Evolutionary conservation across 495 filamentous ascomycete genomes (phyloP), one percentile per base, ranked within the genome.

Genomic region (Cudoniella acicularis): DNA sequence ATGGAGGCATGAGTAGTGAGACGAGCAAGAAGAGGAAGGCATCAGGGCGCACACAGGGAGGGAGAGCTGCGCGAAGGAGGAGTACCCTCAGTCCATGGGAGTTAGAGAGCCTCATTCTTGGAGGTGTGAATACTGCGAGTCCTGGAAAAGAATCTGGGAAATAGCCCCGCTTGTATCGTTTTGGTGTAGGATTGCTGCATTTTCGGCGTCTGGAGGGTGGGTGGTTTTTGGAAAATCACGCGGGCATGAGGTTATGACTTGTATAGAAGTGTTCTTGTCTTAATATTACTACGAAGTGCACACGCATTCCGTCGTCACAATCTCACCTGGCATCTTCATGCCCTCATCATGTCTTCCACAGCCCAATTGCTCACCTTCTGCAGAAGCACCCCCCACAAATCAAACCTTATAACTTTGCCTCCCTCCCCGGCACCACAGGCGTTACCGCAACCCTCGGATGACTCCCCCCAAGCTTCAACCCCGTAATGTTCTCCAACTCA

Each of bases 41-140:
- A 2, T 18, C 24, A 36, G 56, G 52, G 11, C 18, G 65, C 18
- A 58, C 22, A n/a, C 52, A 61, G 22, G 62, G 62, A 18, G 59
- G 62, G 6, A 55, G 63, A 57, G 77, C 75, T 0, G 80, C 76
- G 48, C 75, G 88, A 52, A 73, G 88, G 64, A 72, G 87, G 45
- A 90, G 87, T 57, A 90, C 88, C 8, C 73, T 91, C 0, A 87
- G 83, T 21, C 83, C 80, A n/a, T 85, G 85, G 73, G 88, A 91
- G 63, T 64, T 90, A 48, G 84, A 87, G 54, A 82, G 83, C 47
- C 69, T 87, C 63, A 81, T 87, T 11, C 54, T 70, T 9, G 75
- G 75, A 1, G 58, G 53, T 18, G 59, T 59, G 10, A 49, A 41
- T 10, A 10, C 10, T 21, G 52, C 23, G 16, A 46, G 25, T 50